These are phyloP conservation scores for Aureobasidium sp. DNA, from an alignment of 2,329 filamentous ascomycete species.

Conservation along the genomic window DNA sequence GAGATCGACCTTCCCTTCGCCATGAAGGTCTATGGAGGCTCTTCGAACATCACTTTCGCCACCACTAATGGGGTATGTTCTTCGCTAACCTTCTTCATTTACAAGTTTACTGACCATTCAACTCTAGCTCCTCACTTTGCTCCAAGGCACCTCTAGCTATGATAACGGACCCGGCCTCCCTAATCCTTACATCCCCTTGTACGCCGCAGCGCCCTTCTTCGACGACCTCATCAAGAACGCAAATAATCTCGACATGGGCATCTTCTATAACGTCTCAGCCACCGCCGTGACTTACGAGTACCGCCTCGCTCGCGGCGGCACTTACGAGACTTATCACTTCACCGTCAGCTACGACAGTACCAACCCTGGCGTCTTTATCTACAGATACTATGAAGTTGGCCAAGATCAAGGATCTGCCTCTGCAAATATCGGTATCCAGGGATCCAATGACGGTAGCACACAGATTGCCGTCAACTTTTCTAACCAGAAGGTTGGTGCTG, in stretches of 20 bases:
- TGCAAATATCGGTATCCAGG: slow-evolving; percentile 17
- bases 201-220: slow-evolving; percentile 27
- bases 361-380: slow-evolving; percentile 25
- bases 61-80: slow-evolving; percentile 25
- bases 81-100: not conserved
- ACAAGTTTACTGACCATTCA: not conserved
- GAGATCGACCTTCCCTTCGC: slow-evolving; percentile 26
- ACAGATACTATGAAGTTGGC: slow-evolving; percentile 25
- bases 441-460: slow-evolving; percentile 18
- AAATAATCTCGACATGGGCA: slow-evolving; percentile 22
- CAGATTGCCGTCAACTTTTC: slow-evolving; percentile 22
- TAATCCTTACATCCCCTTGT: slow-evolving; percentile 22
- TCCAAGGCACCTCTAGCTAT: slow-evolving; percentile 24
- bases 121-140: slow-evolving; percentile 24
- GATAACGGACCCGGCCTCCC: slow-evolving; percentile 22
- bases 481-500: slow-evolving; percentile 16
- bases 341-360: slow-evolving; percentile 25
- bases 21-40: slow-evolving; percentile 23
- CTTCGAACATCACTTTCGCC: slow-evolving; percentile 22
- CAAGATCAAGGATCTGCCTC: slow-evolving; percentile 15
- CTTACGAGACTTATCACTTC: slow-evolving; percentile 26
- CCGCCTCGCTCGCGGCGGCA: slow-evolving; percentile 22
- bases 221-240: slow-evolving; percentile 28
- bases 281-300: slow-evolving; percentile 27
- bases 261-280: slow-evolving; percentile 28